Base-by-base conservation (phyloP, 805 yeast species). In the Kuraishia borneana region DNA sequence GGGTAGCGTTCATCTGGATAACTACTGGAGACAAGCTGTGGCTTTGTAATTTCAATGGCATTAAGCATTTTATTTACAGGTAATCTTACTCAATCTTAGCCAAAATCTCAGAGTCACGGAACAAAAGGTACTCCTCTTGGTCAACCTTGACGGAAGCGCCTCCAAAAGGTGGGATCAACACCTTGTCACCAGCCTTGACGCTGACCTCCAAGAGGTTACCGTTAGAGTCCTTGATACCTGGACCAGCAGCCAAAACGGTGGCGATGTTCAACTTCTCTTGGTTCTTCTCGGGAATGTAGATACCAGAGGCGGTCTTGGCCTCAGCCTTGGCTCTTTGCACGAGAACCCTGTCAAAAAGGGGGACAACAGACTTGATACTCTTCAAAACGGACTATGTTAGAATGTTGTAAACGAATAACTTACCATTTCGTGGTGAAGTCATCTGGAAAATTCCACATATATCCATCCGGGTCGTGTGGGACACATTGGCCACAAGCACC, bases 321-420 rank as follows among this genome's bases (percentile, higher is more conserved):
- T 83, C 80, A 39, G 95, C 94, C 70, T 85, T 87, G 54, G 81
- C 63, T 62, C 96, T 83, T 68, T 88, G 96, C 42, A 92, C 96
- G 43, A 92, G 75, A 41, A 92, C 89, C 65, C 98, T 82, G 77
- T 92, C 97, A 48, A 92, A 70, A 48, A 94, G 76, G 43, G 98
- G 98, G 46, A 80, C 78, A 55, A 92, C 80, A 39, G 85, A 73
- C 64, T 85, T 81, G 50, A 84, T 92, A 45, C 83, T 76, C 61
- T 83, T 85, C 56, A 82, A 63, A 44, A 82, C 55, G 40, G 73
- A 61, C 28, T 25, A 25, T 25, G 28, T 6, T 21, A 21, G 23
- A 7, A 21, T 8, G 10, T 21, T 21, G 10, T 8, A 21, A 21
- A 7, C 7, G 10, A 21, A 10, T 12, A 16, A 25, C 28, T 25